Evolutionary conservation across 2,329 filamentous ascomycete species (phyloP), one percentile per base, ranked within the genome.

Genomic region (Aspergillus sp.): DNA sequence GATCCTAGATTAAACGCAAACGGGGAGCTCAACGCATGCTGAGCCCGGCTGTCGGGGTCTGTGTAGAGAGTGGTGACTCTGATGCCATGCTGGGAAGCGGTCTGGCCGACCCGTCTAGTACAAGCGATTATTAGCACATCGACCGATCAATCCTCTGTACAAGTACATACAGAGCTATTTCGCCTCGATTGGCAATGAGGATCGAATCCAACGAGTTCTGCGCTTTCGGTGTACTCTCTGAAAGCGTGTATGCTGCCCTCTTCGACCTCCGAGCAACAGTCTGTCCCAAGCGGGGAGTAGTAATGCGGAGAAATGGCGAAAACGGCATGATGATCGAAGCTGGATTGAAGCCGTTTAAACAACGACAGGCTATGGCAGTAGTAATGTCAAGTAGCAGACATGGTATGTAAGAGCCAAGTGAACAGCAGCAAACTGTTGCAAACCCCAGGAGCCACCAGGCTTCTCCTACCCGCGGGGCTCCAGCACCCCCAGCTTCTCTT

Each of bases 41-140:
- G 93, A 29, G 89, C 85, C 52, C 75, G 76, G 48, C 86, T 83
- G 67, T 98, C 93, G 35, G 91, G 87, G 55, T 94, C 87, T 5
- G 93, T 98, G 70, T 95, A 98, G 49, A 98, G 79, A 0, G 91
- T 96, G 0, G 91, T 96, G 12, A 91, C 94, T 52, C 83, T 82
- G 62, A 98, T 94, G 48, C 93, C 91, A 63, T 95, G 85, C 53
- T 85, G 81, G 43, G 86, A 78, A 32, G 93, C 93, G 26, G 93
- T 98, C 55, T 83, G 81, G 55, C 90, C 86, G 56, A 98, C 93
- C 56, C 93, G 86, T 52, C 76, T 79, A 36, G 6, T 40, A 57
- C 48, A 12, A 43, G 38, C 38, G 53, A 54, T 46, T 48, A 34
- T 39, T 4, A 12, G 26, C 19, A 19, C 19, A 19, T 19, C 19